Base-by-base conservation (phyloP, 768 basidiomycete genomes). In the Lactarius psammicola region DNA sequence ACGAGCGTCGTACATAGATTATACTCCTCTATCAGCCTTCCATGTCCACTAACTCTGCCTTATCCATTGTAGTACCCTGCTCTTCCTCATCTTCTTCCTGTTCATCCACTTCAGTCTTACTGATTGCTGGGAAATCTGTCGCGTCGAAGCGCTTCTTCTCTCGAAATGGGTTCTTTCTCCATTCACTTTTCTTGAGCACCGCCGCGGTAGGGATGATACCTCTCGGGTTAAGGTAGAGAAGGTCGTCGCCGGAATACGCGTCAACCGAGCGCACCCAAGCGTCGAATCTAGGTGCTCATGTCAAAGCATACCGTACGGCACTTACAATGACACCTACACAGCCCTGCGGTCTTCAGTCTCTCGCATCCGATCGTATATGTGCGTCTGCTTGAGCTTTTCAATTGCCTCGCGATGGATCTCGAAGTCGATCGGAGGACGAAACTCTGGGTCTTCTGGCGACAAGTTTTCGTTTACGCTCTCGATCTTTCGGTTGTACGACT, bases 301-400 rank as follows among this genome's bases (percentile, higher is more conserved):
- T 66, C 49, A 62, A 58, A 8, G 1, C 15, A 62, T 28, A 23
- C 13, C 13, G 23, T n/a, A 33, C 1, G 33, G 11, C 6, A 33
- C 6, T 33, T 15, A 34, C 11, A n/a, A 33, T 53, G 42, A 36
- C 44, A 83, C 94, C 67, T 71, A 94, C 92, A 92, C 77, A 63
- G 87, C 90, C 70, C 84, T 80, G 20, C 81, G 82, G 67, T 92
- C 87, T 76, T 99, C 97, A 31, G 94, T 87, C 66, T 82, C 78
- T 56, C 94, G 85, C 89, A 98, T 91, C 68, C 86, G 85, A 68
- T 89, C 82, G 72, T 98, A 98, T 36, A 99, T 96, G 68, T 85
- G 84, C 71, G 82, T 81, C 72, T 90, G 80, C 78, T 97, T 98
- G 81, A 99, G 98, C 23, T 75, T 80, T 46, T 89, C 82, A 60